Conservation (phyloP, 345 rosid genomes). For the sweet orange (Citrus sinensis) region DVS_A1.0 CM039167.1:27268501-27269000, state of each 20-base stretch:
- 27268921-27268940: not conserved
- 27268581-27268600: slow-evolving; percentile 69
- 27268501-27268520: slow-evolving; percentile 98
- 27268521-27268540: slow-evolving; percentile 92
- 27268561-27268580: slow-evolving; percentile 87
- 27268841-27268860: slow-evolving; percentile 90
- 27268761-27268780: not conserved
- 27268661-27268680: slow-evolving; percentile 88
- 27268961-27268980: not conserved
- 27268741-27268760: not conserved
- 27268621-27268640: slow-evolving; percentile 97
- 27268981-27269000: not conserved
- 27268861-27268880: slow-evolving; percentile 91
- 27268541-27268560: slow-evolving; percentile 99
- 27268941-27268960: not conserved
- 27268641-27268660: slow-evolving; percentile 98
- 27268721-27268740: not conserved
- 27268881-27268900: slow-evolving; percentile 83
- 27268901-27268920: slow-evolving; percentile 80
- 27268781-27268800: not conserved
- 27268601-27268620: slow-evolving; percentile 73
- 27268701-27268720: not conserved
- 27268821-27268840: slow-evolving; percentile 78
- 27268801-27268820: slow-evolving; percentile 82
- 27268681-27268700: slow-evolving; percentile 37